These are phyloP conservation scores for Penstemon davidsonii DNA, from an alignment of 257 asterid genomes.

Conservation along the genomic window DNA sequence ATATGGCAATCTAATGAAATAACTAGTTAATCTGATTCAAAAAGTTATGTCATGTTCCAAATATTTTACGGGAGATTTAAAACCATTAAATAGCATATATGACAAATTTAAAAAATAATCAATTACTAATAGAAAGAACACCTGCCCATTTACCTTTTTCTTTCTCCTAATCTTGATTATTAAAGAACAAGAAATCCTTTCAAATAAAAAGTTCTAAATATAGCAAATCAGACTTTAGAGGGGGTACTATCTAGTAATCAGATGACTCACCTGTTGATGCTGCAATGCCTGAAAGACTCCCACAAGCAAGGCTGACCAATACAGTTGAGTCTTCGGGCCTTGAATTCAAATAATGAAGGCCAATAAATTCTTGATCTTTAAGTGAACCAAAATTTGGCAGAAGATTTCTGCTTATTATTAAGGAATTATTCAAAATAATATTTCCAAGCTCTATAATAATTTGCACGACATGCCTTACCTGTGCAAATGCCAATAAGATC, in stretches of 20 bases:
- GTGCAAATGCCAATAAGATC: constrained; percentile 61
- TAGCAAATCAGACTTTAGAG: constrained; percentile 2
- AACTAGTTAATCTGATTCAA: constrained; percentile 1
- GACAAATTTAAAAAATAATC: neutral
- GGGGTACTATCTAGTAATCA: constrained; percentile 17
- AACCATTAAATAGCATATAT: neutral
- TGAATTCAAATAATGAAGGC: constrained; percentile 29
- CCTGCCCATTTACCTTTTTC: neutral
- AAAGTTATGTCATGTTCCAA: neutral
- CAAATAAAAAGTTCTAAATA: constrained; percentile 12
- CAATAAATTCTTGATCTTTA: constrained; percentile 18
- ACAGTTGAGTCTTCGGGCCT: constrained; percentile 74
- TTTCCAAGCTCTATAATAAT: constrained; percentile 22
- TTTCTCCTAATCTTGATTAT: neutral
- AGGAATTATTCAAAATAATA: constrained; percentile 6
- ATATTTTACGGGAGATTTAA: neutral
- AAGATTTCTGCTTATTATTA: neutral
- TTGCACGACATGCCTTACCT: constrained; percentile 46
- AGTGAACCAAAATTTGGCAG: neutral
- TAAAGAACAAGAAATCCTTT: neutral
- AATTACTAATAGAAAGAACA: constrained; percentile 6
- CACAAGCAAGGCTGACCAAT: constrained; percentile 77
- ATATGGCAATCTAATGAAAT: constrained; percentile 28
- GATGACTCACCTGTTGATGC: constrained; percentile 70
- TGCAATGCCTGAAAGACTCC: constrained; percentile 85